Evolutionary conservation across 2,329 filamentous ascomycete genomes (phyloP), one percentile per base, ranked within the genome.

Genomic region (Sarocladium strictum): DNA sequence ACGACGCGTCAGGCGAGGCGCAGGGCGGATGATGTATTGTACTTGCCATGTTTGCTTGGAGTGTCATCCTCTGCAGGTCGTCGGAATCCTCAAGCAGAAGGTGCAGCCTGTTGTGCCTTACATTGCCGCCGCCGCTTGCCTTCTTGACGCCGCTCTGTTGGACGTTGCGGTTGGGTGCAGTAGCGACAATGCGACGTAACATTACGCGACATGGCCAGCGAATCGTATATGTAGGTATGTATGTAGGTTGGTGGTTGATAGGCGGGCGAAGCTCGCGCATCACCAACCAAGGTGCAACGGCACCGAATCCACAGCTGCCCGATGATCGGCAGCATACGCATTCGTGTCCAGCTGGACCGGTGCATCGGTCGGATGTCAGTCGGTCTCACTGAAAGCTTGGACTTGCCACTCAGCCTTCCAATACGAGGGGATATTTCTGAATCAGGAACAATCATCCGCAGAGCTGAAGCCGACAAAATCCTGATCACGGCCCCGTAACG

Each of bases 331-430:
- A 21, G 3, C 7, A 27, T 19, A 11, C 12, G n/a, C 14, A 19
- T 49, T 11, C 43, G 15, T 49, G 43, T 27, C 10, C 43, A 45
- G 43, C 24, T 11, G 43, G 14, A 4, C 23, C 24, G n/a, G 10
- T 47, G 5, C 21, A 9, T 11, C 7, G 7, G 12, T 47, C 43
- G 43, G 43, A n/a, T 24, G 12, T 17, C 43, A 10, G 24, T 47
- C 43, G 43, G 43, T 29, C 43, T 27, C 14, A 47, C 43, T 47
- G 23, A n/a, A 47, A 47, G 43, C 43, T 47, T 27, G 43, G 43
- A 47, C 43, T 47, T 47, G 43, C 43, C 43, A 47, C 43, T 17
- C 24, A n/a, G 23, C 23, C 7, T 3, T 7, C n/a, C 43, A 17
- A 47, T 27, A 47, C 24, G 43, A 47, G 43, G 14, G 7, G 35